Evolutionary conservation across 1,139 yeast genomes (phyloP).

Genomic region (Pichia inconspicua): DNA sequence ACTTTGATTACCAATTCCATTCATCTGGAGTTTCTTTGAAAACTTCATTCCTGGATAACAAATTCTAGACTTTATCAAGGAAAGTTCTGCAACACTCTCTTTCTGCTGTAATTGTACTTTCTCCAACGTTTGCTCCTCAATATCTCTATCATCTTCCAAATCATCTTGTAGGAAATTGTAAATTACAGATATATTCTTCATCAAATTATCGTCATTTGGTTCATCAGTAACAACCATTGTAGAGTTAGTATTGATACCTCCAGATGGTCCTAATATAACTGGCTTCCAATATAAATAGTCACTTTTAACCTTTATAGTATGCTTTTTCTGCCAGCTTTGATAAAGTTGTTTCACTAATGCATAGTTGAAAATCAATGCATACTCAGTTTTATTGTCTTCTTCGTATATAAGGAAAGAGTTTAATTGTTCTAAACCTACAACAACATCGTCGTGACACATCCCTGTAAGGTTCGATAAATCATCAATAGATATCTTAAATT

Average conservation of each 20-base stretch:
- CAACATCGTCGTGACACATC: conserved; percentile 79
- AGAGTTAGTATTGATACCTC: conserved; percentile 62
- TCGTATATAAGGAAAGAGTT: conserved; percentile 27
- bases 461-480: conserved; percentile 67
- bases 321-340: conserved; percentile 47
- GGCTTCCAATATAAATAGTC: conserved; percentile 68
- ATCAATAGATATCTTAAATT: conserved; percentile 41
- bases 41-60: conserved; percentile 30
- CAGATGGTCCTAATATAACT: conserved; percentile 73
- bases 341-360: conserved; percentile 38
- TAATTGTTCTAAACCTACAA: conserved; percentile 77
- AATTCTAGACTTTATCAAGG: conserved; percentile 9
- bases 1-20: neutral
- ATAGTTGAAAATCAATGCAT: conserved; percentile 49
- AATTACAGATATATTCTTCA: conserved; percentile 31
- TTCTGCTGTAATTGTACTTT: conserved; percentile 24
- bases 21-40: conserved; percentile 4
- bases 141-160: conserved; percentile 25
- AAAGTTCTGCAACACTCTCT: neutral
- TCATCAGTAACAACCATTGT: conserved; percentile 29
- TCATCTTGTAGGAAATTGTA: conserved; percentile 16
- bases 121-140: conserved; percentile 46
- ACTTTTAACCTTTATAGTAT: conserved; percentile 45
- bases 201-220: conserved; percentile 32
- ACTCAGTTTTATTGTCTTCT: conserved; percentile 34